Evolutionary conservation across 2,329 filamentous ascomycete species (phyloP).

Genomic region (Aspergillus calidoustus): DNA sequence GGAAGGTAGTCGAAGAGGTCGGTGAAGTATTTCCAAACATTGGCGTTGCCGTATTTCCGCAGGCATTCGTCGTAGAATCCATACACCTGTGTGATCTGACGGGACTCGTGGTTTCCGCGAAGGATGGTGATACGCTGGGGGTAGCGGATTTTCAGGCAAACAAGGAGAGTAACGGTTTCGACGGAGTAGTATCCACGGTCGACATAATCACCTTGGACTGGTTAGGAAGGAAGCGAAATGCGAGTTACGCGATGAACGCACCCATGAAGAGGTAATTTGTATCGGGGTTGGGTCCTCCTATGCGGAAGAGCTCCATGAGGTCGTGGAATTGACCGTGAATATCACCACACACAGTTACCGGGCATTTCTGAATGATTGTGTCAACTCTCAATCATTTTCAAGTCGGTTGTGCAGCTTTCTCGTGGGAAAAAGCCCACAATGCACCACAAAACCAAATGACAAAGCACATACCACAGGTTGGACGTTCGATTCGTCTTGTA

Average conservation of each 20-base stretch:
- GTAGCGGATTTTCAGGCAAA: slow-evolving; percentile 97
- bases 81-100: slow-evolving; percentile 98
- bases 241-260: slow-evolving; percentile 49
- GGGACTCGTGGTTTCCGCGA: slow-evolving; percentile 97
- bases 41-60: slow-evolving; percentile 98
- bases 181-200: slow-evolving; percentile 99
- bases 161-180: slow-evolving; percentile 94
- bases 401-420: not conserved
- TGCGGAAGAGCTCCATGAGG: slow-evolving; percentile 99
- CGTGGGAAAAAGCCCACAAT: slow-evolving; percentile 14
- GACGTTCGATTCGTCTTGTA: slow-evolving; percentile 97
- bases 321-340: slow-evolving; percentile 99
- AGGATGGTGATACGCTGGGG: slow-evolving; percentile 97
- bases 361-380: slow-evolving; percentile 75
- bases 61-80: slow-evolving; percentile 99
- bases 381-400: slow-evolving; percentile 18
- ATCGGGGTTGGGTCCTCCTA: slow-evolving; percentile 95
- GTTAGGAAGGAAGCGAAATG: slow-evolving; percentile 9
- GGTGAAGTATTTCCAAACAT: slow-evolving; percentile 99
- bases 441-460: slow-evolving; percentile 25
- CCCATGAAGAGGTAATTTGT: slow-evolving; percentile 99
- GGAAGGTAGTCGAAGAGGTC: slow-evolving; percentile 99
- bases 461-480: slow-evolving; percentile 83
- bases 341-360: slow-evolving; percentile 97
- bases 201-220: slow-evolving; percentile 82